phyloP scores from a whole-genome alignment of 2,329 filamentous ascomycete species.

The Alternaria infectoria region DNA sequence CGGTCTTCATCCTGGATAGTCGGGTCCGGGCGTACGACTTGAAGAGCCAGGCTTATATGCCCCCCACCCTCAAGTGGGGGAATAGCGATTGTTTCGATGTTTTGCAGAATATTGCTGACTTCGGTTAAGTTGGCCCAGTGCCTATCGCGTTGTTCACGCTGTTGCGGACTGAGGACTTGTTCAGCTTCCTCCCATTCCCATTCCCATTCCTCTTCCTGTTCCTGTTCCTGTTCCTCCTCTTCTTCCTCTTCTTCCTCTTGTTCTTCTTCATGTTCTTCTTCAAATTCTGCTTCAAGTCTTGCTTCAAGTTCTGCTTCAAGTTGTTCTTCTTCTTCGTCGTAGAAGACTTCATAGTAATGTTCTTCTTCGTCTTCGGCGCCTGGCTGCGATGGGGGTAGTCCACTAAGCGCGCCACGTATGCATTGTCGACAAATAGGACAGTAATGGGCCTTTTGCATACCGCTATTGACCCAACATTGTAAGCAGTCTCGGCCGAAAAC shows the following conservation, averaged over 20 bases:
- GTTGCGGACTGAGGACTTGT: neutral
- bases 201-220: neutral
- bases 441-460: neutral
- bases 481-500: constrained; percentile 3
- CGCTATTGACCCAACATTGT: constrained; percentile 5
- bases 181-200: neutral
- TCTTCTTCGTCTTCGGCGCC: neutral
- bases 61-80: neutral
- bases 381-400: neutral
- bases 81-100: neutral
- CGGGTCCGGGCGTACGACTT: neutral
- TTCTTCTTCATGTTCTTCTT: neutral
- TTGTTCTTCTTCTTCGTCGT: neutral
- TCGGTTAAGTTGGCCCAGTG: neutral
- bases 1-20: neutral
- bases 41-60: neutral
- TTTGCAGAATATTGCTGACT: neutral
- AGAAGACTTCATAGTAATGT: neutral
- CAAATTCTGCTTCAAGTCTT: no score
- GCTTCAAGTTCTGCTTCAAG: no score
- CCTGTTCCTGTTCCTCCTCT: neutral
- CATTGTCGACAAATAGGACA: neutral
- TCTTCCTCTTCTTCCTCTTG: neutral
- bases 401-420: neutral
- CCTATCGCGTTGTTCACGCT: neutral